Conservation (phyloP, 1,284 basidiomycete species). For the Tranzscheliella williamsii region DNA sequence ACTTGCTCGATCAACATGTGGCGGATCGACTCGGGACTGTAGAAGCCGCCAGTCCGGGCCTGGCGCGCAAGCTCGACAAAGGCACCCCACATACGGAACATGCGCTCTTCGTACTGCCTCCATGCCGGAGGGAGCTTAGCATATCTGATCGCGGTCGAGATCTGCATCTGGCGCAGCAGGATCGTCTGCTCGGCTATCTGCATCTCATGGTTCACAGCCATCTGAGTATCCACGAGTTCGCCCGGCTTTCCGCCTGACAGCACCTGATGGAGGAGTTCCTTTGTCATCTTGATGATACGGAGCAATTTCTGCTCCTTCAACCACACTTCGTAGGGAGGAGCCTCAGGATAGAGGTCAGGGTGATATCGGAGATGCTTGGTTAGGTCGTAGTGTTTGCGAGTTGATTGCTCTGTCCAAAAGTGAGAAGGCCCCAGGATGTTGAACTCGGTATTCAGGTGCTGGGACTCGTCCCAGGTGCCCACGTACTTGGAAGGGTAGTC, state of each 20-base stretch:
- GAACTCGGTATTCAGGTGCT: neutral
- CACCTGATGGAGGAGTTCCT: too few species aligned
- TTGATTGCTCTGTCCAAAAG: conserved; percentile 15
- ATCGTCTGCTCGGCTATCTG: conserved; percentile 1
- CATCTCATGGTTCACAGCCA: conserved; percentile 12
- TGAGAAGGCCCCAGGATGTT: conserved; percentile 4
- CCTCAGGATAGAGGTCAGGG: neutral
- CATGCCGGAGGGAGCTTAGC: too few species aligned
- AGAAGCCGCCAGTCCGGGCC: too few species aligned
- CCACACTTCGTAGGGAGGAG: conserved; percentile 16
- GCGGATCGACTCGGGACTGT: too few species aligned
- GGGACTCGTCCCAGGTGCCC: neutral
- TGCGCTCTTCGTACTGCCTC: too few species aligned
- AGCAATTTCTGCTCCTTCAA: conserved; percentile 24
- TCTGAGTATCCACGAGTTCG: too few species aligned
- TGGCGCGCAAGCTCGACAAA: too few species aligned
- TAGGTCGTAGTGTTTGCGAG: conserved; percentile 4
- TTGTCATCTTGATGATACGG: conserved; percentile 9
- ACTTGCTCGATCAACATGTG: too few species aligned
- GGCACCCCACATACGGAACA: too few species aligned
- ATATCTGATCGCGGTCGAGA: conserved; percentile 2
- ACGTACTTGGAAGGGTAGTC: conserved; percentile 6
- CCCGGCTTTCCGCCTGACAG: too few species aligned
- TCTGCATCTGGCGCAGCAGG: conserved; percentile 4
- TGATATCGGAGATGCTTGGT: conserved; percentile 7